These are phyloP conservation scores for Bondarzewia mesenterica DNA, from an alignment of 1,284 basidiomycete genomes.

Conservation along the genomic window DNA sequence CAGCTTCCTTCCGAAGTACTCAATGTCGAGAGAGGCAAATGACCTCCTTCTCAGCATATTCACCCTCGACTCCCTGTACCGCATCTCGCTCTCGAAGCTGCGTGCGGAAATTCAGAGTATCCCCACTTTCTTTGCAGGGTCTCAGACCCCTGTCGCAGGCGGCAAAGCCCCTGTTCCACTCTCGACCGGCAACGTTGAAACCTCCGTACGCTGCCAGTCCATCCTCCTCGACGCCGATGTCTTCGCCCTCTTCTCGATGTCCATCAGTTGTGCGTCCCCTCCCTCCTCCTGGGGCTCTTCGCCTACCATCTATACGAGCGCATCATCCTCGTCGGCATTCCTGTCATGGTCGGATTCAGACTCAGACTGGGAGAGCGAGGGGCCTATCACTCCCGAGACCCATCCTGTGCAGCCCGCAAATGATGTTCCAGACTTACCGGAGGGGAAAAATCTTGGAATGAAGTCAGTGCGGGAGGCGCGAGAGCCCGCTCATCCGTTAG, in stretches of 20 bases:
- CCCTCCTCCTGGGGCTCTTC: too few species aligned
- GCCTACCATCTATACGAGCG: too few species aligned
- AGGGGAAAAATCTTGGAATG: too few species aligned
- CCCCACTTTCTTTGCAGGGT: conserved; percentile 49
- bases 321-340: too few species aligned
- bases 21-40: conserved; percentile 32
- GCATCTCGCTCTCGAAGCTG: conserved; percentile 53
- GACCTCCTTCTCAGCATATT: conserved; percentile 23
- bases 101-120: conserved; percentile 50
- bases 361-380: neutral
- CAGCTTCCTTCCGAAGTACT: neutral
- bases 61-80: neutral
- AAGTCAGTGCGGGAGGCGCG: too few species aligned
- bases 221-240: neutral
- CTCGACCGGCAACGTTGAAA: neutral
- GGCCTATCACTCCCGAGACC: neutral
- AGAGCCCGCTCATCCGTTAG: too few species aligned
- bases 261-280: too few species aligned
- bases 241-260: neutral
- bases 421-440: neutral
- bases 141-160: neutral
- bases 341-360: neutral
- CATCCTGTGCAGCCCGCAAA: neutral
- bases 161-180: neutral
- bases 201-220: neutral